A percentile compares a stretch with the other conserved stretches of the same genome.
Evolutionary conservation across 495 filamentous ascomycete genomes (phyloP).

Genomic region (Gamarada debralockiae): DNA sequence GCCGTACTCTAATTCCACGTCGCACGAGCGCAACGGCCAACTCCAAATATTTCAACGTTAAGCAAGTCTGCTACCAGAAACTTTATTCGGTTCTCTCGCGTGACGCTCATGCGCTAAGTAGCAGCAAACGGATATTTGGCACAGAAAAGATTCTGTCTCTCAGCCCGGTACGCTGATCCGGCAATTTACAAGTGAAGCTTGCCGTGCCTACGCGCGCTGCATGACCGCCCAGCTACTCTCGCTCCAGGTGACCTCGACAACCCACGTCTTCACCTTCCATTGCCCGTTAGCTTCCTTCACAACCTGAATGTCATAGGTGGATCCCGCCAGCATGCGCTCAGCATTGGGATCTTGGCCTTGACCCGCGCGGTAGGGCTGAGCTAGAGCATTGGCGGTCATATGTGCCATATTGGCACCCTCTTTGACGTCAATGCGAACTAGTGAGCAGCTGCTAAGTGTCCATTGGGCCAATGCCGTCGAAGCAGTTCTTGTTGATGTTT

Average conservation of each 20-base stretch:
- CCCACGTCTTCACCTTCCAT: neutral
- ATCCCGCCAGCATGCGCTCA: neutral
- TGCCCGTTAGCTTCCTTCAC: neutral
- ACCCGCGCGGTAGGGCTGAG: neutral
- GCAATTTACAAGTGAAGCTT: conserved; percentile 1
- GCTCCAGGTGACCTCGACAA: neutral
- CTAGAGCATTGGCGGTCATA: neutral
- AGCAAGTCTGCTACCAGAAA: no score
- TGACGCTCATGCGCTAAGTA: no score
- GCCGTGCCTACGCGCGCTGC: neutral
- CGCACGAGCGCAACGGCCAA: no score
- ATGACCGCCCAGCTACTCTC: neutral
- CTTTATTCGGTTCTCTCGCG: no score
- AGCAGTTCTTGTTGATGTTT: neutral
- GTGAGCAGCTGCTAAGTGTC: neutral
- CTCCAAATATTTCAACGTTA: no score
- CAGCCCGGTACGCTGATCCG: no score
- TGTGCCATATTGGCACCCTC: neutral
- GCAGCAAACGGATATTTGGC: no score
- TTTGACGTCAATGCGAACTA: neutral
- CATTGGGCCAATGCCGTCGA: neutral
- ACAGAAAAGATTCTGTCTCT: no score
- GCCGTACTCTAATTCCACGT: no score
- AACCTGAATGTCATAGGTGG: neutral
- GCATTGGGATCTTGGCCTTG: neutral